Conservation (phyloP, 1,284 basidiomycete species). For the Chondrostereum purpureum region DNA sequence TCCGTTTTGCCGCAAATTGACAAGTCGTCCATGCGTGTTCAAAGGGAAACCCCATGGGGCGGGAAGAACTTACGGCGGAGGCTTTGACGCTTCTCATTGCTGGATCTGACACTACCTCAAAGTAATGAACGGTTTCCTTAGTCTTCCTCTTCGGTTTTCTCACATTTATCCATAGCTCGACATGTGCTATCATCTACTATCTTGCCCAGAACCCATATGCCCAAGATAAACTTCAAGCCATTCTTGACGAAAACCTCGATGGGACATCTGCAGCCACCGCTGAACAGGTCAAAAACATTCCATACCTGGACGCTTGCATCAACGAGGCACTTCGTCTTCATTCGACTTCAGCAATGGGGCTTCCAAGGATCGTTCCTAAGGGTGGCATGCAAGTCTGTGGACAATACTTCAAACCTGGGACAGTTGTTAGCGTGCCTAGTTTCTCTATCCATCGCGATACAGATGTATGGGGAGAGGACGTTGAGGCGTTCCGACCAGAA, state of each 20-base stretch:
- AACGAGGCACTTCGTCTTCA: constrained; percentile 26
- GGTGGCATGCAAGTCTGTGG: constrained; percentile 19
- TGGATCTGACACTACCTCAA: constrained; percentile 31
- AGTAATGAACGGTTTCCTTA: constrained; percentile 7
- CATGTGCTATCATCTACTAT: constrained; percentile 16
- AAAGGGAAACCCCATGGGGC: constrained; percentile 11
- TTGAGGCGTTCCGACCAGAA: constrained; percentile 37
- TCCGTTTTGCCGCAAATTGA: no score
- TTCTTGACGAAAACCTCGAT: constrained; percentile 16
- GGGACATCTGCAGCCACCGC: constrained; percentile 10
- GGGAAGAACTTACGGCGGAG: constrained; percentile 23
- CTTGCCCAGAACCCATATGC: constrained; percentile 13
- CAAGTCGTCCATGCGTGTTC: no score
- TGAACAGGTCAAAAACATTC: constrained; percentile 23
- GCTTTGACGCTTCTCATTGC: constrained; percentile 27
- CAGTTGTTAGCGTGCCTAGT: constrained; percentile 28
- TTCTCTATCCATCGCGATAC: constrained; percentile 41
- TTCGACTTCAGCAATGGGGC: constrained; percentile 25
- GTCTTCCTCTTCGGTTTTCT: neutral
- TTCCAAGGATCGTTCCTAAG: constrained; percentile 21
- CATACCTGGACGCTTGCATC: constrained; percentile 27
- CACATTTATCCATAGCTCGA: constrained; percentile 10
- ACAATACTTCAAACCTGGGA: constrained; percentile 24
- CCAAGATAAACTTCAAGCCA: constrained; percentile 18
- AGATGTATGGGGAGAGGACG: constrained; percentile 38